A percentile compares a stretch with the other conserved stretches of the same genome.
Evolutionary conservation across 129 eudicot species (phyloP).

Genomic region (Helianthus tuberosus): DNA sequence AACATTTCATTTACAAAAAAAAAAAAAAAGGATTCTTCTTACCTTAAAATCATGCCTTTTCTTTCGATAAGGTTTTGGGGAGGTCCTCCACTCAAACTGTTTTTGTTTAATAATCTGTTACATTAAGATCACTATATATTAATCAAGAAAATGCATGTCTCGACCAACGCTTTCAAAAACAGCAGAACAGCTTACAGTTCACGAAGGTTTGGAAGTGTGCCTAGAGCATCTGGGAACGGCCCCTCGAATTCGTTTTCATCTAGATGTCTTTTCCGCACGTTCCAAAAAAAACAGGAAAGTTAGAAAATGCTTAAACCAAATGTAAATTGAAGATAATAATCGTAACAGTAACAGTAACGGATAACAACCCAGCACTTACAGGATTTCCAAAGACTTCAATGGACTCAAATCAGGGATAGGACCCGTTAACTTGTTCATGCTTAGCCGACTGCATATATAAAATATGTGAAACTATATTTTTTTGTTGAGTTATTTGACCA

Average conservation of each 20-base stretch:
- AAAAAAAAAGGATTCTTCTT: conserved; percentile 15
- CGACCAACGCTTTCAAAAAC: background rate
- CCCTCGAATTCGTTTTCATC: conserved; percentile 78
- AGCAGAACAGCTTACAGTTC: conserved; percentile 54
- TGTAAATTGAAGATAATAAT: conserved; percentile 5
- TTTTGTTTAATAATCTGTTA: conserved; percentile 60
- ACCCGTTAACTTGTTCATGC: conserved; percentile 66
- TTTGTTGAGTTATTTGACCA: background rate
- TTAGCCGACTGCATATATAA: conserved; percentile 53
- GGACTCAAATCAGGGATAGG: conserved; percentile 66
- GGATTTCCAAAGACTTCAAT: conserved; percentile 48
- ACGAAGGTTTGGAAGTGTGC: conserved; percentile 53
- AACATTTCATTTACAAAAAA: background rate
- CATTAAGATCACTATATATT: background rate
- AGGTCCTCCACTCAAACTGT: conserved; percentile 45
- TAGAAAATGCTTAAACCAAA: background rate
- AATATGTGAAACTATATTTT: background rate
- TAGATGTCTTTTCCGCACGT: conserved; percentile 55
- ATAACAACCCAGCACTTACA: conserved; percentile 51
- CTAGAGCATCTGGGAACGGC: conserved; percentile 57
- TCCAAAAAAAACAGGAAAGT: background rate
- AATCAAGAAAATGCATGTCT: background rate
- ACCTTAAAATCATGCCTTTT: conserved; percentile 40
- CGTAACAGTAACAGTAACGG: background rate
- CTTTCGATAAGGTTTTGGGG: conserved; percentile 50